Base-by-base conservation (phyloP, 139 green algal genomes). In the Tetradesmus lagerheimii region DNA sequence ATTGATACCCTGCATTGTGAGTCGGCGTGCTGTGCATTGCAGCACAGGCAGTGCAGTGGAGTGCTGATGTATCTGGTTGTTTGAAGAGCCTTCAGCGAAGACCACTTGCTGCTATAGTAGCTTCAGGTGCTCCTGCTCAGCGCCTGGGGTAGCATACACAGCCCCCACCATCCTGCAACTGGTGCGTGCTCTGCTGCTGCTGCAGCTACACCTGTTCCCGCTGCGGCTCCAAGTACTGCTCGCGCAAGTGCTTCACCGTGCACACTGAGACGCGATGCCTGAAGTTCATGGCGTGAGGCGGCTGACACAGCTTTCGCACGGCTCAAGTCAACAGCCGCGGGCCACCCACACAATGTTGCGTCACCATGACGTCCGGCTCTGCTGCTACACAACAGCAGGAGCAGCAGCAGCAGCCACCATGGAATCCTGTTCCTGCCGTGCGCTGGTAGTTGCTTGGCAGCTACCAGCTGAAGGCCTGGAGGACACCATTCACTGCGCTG, bases 231-330 rank as follows among this genome's bases (percentile, higher is more conserved):
- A 85, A 93, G 27, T 98, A 96, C 92, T 98, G 96, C 92, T 95
- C 89, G 41, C 86, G 91, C 1, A 93, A 93, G 45, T 98, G 96
- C 91, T 93, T 94, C 83, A 91, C 83, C 1, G 88, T 96, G 38
- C 96, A 98, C 90, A 91, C 91, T 2, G 96, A 98, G 67, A 98
- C 96, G 0, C 92, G 96, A 14, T 98, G 96, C 93, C 92, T 98
- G 31, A 98, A 98, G 83, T 98, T 98, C 86, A 94, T 93, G 35
- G 57, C 57, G 57, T 71, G 57, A 71, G 31, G 57, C 57, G 18
- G 57, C 57, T n/a, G 57, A 4, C 3, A 31, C 8, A 4, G 25
- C 57, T 23, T 71, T 8, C 57, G 31, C 57, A 31, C 3, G 23
- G 1, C 20, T 4, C 57, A 20, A 71, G 25, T 31, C 57, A 31